Conservation (phyloP, 1,139 yeast genomes). For the Hyphopichia pseudoburtonii region DNA sequence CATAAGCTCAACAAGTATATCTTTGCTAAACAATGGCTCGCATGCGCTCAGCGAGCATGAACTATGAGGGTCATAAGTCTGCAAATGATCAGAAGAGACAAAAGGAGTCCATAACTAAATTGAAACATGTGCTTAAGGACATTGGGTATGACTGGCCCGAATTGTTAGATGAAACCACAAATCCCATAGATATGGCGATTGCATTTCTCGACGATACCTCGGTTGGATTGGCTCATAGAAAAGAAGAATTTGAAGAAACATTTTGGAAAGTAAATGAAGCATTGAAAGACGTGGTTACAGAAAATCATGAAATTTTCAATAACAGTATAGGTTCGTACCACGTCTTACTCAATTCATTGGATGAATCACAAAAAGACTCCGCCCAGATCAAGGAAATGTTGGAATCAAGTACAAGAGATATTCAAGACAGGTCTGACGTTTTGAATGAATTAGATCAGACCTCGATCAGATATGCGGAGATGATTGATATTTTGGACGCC, state of each 20-base stretch:
- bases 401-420: constrained; percentile 48
- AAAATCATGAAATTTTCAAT: constrained; percentile 83
- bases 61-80: constrained; percentile 16
- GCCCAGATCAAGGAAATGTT: constrained; percentile 52
- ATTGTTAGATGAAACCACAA: constrained; percentile 43
- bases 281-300: constrained; percentile 71
- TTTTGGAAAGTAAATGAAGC: constrained; percentile 56
- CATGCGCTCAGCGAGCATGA: constrained; percentile 23
- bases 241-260: constrained; percentile 55
- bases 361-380: constrained; percentile 58
- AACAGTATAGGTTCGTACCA: constrained; percentile 79
- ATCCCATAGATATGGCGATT: constrained; percentile 82
- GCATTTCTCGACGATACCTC: constrained; percentile 81
- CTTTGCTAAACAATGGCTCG: constrained; percentile 15
- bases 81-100: constrained; percentile 16
- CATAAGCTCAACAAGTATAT: too few species aligned
- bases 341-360: constrained; percentile 53
- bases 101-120: constrained; percentile 35
- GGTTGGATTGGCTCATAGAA: constrained; percentile 79
- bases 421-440: constrained; percentile 55
- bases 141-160: constrained; percentile 50
- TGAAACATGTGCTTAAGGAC: constrained; percentile 38
- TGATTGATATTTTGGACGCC: constrained; percentile 70
- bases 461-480: constrained; percentile 61
- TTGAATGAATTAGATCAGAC: constrained; percentile 65